Percentiles rank a stretch among this genome's conserved stretches.
Evolutionary conservation across 2,329 filamentous ascomycete species (phyloP).

Genomic region (Nannizzia gypsea): DNA sequence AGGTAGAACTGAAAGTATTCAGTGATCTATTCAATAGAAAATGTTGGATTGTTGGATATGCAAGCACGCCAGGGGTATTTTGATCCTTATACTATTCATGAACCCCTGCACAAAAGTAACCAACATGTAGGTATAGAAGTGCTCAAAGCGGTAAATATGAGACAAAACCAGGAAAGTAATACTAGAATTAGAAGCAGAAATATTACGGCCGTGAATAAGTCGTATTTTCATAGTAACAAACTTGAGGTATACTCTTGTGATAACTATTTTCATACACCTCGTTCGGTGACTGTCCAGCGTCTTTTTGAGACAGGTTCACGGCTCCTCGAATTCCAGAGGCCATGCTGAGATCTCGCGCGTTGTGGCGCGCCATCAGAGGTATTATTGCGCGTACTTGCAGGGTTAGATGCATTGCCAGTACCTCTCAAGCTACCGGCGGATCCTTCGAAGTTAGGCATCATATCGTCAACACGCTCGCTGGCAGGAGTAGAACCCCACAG

Average conservation of each 20-base stretch:
- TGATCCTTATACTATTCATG: no score
- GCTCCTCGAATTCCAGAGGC: slow-evolving; percentile 27
- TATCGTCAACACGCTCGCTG: slow-evolving; percentile 21
- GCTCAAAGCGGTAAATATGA: no score
- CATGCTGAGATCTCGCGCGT: slow-evolving; percentile 23
- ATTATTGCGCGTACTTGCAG: background rate
- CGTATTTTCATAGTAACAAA: no score
- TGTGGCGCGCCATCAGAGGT: slow-evolving; percentile 11
- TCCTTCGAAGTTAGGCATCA: slow-evolving; percentile 27
- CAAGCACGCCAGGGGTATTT: no score
- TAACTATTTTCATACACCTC: slow-evolving; percentile 8
- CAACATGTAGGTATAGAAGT: no score
- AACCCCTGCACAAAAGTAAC: no score
- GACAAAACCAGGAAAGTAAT: no score
- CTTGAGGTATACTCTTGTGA: background rate
- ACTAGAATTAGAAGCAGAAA: no score
- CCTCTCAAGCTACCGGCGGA: background rate
- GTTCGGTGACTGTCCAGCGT: slow-evolving; percentile 31
- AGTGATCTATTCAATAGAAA: no score
- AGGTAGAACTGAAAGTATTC: no score
- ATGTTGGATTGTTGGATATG: no score
- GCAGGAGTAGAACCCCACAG: slow-evolving; percentile 27
- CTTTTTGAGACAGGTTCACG: slow-evolving; percentile 20
- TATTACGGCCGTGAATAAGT: no score
- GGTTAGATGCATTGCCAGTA: background rate